Base-by-base conservation (phyloP, 2,329 filamentous ascomycete genomes). In the Keithomyces neogunnii region DNA sequence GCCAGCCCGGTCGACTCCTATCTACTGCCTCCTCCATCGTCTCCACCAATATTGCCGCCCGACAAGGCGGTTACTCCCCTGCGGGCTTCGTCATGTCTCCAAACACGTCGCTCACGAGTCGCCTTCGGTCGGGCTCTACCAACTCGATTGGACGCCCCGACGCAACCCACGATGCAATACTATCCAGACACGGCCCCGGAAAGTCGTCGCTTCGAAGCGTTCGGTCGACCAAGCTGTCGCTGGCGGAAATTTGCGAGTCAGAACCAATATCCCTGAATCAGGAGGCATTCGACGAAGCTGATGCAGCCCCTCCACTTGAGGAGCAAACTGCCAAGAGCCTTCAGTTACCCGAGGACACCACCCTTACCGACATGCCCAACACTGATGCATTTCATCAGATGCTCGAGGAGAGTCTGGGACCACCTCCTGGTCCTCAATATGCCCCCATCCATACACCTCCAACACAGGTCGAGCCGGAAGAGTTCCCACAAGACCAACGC, bases 51-150 rank as follows among this genome's bases (percentile, higher is more conserved):
- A 81, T 68, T 55, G 74, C 79, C 33, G 85, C 85, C 10, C 76
- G 85, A 47, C 77, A 80, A 63, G 84, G 85, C 31, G 85, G 84
- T 32, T 88, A 87, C 66, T 87, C 84, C 29, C 84, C 85, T 1
- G 80, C 73, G 38, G 84, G 75, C 26, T 87, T 80, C 66, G 70
- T 88, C 55, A 82, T 85, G 68, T 87, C 84, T 42, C 84, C 85
- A 0, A 77, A 73, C 43, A 75, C 81, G 36, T 86, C 85, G 3
- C 65, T 86, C 33, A 81, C 78, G 3, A 75, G 73, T 56, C 73
- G 75, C 30, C 68, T 77, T 40, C 73, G 78, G 49, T 80, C 78
- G n/a, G 73, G 70, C 31, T 84, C 80, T 53, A 77, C 75, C 58
- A 69, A 71, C 46, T 77, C 75, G 48, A 60, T 65, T 29, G 63